These are phyloP conservation scores for Dryas integrifolia DNA, from an alignment of 331 rosid species.

Conservation along the genomic window DNA sequence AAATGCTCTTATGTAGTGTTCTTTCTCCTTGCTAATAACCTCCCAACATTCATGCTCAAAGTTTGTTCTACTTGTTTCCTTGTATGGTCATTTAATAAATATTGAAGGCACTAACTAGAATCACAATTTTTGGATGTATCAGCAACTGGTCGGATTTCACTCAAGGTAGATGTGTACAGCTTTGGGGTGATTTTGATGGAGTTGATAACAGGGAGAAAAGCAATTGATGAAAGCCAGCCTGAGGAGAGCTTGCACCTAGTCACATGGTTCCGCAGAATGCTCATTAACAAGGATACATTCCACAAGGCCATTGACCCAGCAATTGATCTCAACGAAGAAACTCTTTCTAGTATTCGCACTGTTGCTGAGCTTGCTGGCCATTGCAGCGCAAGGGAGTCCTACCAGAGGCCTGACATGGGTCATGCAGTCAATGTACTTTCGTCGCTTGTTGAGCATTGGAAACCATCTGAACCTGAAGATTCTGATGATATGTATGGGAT, in stretches of 20 bases:
- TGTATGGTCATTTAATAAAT: not conserved
- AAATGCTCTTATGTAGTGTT: not conserved
- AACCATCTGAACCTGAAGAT: constrained; percentile 48
- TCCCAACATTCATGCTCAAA: constrained; percentile 2
- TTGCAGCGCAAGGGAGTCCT: constrained; percentile 73
- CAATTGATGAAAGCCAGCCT: constrained; percentile 64
- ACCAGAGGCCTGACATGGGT: constrained; percentile 86
- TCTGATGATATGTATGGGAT: constrained; percentile 51
- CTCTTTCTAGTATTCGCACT: constrained; percentile 38
- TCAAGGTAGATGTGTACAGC: constrained; percentile 85
- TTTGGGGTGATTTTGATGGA: constrained; percentile 95
- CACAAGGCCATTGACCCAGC: constrained; percentile 49
- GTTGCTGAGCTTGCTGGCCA: constrained; percentile 85
- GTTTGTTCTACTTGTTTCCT: not conserved
- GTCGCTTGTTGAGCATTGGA: constrained; percentile 75
- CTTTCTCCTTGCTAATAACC: not conserved
- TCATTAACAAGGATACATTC: constrained; percentile 38
- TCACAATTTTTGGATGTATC: constrained; percentile 18
- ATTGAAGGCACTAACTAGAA: constrained; percentile 21
- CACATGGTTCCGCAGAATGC: constrained; percentile 72
- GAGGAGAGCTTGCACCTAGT: constrained; percentile 85
- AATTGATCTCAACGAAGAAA: constrained; percentile 56
- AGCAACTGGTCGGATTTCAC: constrained; percentile 85
- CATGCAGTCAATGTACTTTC: constrained; percentile 75
- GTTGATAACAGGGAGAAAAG: constrained; percentile 72